phyloP scores from a whole-genome alignment of 257 asterid species.

The Galeopsis tetrahit region DNA sequence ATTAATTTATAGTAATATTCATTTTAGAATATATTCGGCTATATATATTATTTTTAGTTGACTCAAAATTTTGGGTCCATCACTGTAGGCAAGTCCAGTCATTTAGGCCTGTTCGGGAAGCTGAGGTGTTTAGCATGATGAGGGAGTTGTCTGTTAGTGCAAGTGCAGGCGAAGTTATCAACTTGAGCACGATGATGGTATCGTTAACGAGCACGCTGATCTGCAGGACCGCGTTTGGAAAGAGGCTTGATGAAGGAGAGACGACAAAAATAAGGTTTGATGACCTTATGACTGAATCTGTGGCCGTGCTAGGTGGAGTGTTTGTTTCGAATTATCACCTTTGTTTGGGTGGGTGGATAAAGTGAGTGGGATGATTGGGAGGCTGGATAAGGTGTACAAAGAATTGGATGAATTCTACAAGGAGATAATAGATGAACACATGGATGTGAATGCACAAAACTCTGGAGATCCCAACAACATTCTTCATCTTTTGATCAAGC shows the following conservation, averaged over 20 bases:
- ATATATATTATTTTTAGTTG: no score
- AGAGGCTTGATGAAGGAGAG: no score
- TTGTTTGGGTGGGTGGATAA: slow-evolving; percentile 39
- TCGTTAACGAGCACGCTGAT: no score
- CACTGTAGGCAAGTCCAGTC: slow-evolving; percentile 36
- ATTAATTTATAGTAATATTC: no score
- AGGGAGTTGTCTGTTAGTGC: no score
- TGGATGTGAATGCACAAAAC: slow-evolving; percentile 16
- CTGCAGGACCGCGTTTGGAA: no score
- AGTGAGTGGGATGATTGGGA: slow-evolving; percentile 38
- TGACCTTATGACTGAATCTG: slow-evolving; percentile 40
- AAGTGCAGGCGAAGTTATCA: no score
- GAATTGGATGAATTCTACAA: slow-evolving; percentile 36
- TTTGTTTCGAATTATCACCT: slow-evolving; percentile 19
- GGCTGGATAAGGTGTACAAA: slow-evolving; percentile 37
- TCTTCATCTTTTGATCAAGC: slow-evolving; percentile 41
- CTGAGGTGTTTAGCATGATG: background rate
- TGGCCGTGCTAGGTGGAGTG: slow-evolving; percentile 40
- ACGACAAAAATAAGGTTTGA: no score
- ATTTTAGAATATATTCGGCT: no score
- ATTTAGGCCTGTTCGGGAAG: slow-evolving; percentile 36
- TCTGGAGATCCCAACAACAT: slow-evolving; percentile 20
- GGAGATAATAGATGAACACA: slow-evolving; percentile 45
- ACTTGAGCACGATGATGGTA: no score
- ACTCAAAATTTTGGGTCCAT: no score